These are phyloP conservation scores for Chaetothyriales sp. DNA, from an alignment of 2,329 filamentous ascomycete genomes.

Conservation along the genomic window DNA sequence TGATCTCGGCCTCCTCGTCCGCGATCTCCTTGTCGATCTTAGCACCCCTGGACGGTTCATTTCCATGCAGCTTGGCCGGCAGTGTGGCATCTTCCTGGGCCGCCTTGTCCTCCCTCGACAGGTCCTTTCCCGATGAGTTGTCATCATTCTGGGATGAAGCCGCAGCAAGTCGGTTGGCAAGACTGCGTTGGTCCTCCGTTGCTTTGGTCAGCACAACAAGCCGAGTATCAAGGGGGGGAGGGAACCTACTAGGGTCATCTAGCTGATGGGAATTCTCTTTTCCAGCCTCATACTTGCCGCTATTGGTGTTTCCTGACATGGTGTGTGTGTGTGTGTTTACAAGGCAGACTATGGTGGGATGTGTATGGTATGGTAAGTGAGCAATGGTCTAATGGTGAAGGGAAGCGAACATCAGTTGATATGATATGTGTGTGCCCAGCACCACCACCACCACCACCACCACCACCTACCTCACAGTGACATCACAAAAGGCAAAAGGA, in stretches of 20 bases:
- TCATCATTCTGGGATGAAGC: conserved; percentile 15
- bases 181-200: conserved; percentile 30
- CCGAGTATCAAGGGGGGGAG: neutral
- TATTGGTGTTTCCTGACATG: conserved; percentile 36
- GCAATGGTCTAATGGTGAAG: neutral
- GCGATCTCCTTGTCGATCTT: conserved; percentile 32
- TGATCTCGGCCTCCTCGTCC: conserved; percentile 28
- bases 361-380: neutral
- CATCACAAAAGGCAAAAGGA: neutral
- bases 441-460: too few relatives aligned
- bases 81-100: conserved; percentile 26
- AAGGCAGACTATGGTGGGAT: neutral
- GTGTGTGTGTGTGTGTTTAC: neutral
- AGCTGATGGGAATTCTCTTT: conserved; percentile 51
- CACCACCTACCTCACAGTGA: neutral
- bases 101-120: conserved; percentile 18
- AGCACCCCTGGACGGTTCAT: conserved; percentile 32
- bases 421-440: too few relatives aligned
- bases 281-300: conserved; percentile 57
- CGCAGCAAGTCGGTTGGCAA: conserved; percentile 29
- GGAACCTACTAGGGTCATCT: conserved; percentile 52
- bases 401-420: neutral
- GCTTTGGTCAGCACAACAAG: neutral
- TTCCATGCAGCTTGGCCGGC: conserved; percentile 30
- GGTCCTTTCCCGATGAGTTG: conserved; percentile 5